Percentiles rank a stretch among this genome's conserved stretches.
These are phyloP conservation scores for Epicoccum sorghinum DNA, from an alignment of 2,329 filamentous ascomycete genomes.

Conservation along the genomic window DNA sequence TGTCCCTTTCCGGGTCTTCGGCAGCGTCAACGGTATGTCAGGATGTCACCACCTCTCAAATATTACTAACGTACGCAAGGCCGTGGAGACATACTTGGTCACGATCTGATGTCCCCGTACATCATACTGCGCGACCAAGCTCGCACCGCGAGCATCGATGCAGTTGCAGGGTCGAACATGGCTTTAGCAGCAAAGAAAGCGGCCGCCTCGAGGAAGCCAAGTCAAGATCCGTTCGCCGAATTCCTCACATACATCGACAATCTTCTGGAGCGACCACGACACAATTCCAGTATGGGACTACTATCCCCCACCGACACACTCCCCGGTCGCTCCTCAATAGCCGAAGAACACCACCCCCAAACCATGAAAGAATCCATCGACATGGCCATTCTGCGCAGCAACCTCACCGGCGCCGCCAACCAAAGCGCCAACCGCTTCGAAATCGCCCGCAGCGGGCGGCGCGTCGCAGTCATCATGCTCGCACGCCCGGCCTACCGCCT, in stretches of 20 bases:
- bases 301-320: conserved; percentile 73
- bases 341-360: conserved; percentile 58
- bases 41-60: not conserved
- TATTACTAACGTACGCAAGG: conserved; percentile 45
- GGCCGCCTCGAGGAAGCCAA: conserved; percentile 34
- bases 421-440: conserved; percentile 93
- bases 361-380: conserved; percentile 87
- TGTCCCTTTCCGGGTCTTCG: conserved; percentile 89
- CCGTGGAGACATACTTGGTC: conserved; percentile 84
- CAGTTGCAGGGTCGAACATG: conserved; percentile 15
- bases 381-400: conserved; percentile 77
- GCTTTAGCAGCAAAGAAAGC: conserved; percentile 27
- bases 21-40: conserved; percentile 77
- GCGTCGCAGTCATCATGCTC: conserved; percentile 89
- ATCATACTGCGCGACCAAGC: conserved; percentile 87
- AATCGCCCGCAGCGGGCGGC: conserved; percentile 87
- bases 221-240: conserved; percentile 51
- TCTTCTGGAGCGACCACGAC: conserved; percentile 44
- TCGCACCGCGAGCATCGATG: conserved; percentile 51
- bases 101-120: conserved; percentile 94
- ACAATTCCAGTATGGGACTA: conserved; percentile 58
- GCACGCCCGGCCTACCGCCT: conserved; percentile 87
- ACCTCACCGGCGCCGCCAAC: conserved; percentile 66
- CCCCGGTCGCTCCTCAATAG: conserved; percentile 56
- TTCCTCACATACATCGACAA: conserved; percentile 57